Evolutionary conservation across 1,284 basidiomycete genomes (phyloP).

Genomic region (Naganishia liquefaciens): DNA sequence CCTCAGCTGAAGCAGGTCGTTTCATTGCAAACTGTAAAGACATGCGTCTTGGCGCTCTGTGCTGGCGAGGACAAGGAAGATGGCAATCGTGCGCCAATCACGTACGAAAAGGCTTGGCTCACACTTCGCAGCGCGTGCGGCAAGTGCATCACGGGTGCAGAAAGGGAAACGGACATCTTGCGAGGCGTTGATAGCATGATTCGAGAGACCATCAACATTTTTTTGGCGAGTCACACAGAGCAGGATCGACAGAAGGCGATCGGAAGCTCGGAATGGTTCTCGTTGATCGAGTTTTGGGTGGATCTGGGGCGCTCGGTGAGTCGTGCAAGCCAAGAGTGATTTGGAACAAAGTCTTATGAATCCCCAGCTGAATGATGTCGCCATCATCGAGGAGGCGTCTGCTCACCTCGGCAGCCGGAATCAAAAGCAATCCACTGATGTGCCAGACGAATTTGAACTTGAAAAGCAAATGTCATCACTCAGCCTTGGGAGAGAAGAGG

Average conservation of each 20-base stretch:
- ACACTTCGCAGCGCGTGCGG: neutral
- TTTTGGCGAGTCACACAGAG: neutral
- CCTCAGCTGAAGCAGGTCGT: slow-evolving; percentile 18
- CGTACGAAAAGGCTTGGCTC: slow-evolving; percentile 15
- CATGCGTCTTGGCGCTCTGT: slow-evolving; percentile 15
- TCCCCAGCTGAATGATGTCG: slow-evolving; percentile 41
- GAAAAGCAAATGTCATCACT: slow-evolving; percentile 29
- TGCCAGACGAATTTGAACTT: neutral
- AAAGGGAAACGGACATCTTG: slow-evolving; percentile 3
- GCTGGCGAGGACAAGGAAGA: slow-evolving; percentile 6
- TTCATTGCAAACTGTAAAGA: slow-evolving; percentile 11
- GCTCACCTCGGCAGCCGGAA: slow-evolving; percentile 2
- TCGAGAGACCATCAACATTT: neutral
- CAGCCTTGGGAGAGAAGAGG: slow-evolving; percentile 9
- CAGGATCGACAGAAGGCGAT: slow-evolving; percentile 4
- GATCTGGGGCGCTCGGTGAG: slow-evolving; percentile 45
- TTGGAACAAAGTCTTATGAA: neutral
- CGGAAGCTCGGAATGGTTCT: slow-evolving; percentile 40
- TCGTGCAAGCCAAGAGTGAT: neutral
- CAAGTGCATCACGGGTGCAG: slow-evolving; percentile 16
- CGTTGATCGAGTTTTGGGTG: slow-evolving; percentile 48
- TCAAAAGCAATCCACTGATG: neutral
- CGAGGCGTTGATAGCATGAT: neutral
- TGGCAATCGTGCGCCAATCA: neutral
- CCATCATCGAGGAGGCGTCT: slow-evolving; percentile 42